These are phyloP conservation scores for Candida maltosa DNA, from an alignment of 805 yeast species.

Conservation along the genomic window DNA sequence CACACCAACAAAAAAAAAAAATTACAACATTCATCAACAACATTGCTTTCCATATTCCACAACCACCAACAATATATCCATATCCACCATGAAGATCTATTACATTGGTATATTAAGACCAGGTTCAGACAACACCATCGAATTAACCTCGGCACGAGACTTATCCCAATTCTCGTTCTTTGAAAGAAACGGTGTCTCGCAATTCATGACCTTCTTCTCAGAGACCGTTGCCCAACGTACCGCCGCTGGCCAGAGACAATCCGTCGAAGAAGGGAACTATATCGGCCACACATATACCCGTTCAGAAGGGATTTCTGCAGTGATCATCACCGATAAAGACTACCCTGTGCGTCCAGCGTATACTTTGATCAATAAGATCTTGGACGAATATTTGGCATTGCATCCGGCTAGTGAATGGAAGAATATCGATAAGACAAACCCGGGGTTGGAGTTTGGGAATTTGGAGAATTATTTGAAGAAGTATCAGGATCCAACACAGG, in stretches of 20 bases:
- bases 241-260: slow-evolving; percentile 83
- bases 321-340: slow-evolving; percentile 88
- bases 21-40: too few relatives aligned
- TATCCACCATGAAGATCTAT: slow-evolving; percentile 70
- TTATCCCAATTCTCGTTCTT: slow-evolving; percentile 84
- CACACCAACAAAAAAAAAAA: too few relatives aligned
- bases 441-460: slow-evolving; percentile 51
- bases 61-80: too few relatives aligned
- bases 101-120: slow-evolving; percentile 84
- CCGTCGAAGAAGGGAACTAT: slow-evolving; percentile 88
- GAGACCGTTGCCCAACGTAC: slow-evolving; percentile 91
- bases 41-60: too few relatives aligned
- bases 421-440: slow-evolving; percentile 40
- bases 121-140: slow-evolving; percentile 57
- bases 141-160: slow-evolving; percentile 77
- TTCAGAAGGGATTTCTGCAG: slow-evolving; percentile 88
- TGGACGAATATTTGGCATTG: slow-evolving; percentile 84
- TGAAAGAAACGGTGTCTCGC: slow-evolving; percentile 77
- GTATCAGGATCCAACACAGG: slow-evolving; percentile 96
- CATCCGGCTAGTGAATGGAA: slow-evolving; percentile 76
- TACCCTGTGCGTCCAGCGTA: slow-evolving; percentile 97
- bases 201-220: slow-evolving; percentile 92
- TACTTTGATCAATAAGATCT: slow-evolving; percentile 81
- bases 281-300: slow-evolving; percentile 90
- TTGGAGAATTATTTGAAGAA: slow-evolving; percentile 69